Conservation (phyloP, 106 monocot genomes). For the Dactylorhiza incarnata region DNA sequence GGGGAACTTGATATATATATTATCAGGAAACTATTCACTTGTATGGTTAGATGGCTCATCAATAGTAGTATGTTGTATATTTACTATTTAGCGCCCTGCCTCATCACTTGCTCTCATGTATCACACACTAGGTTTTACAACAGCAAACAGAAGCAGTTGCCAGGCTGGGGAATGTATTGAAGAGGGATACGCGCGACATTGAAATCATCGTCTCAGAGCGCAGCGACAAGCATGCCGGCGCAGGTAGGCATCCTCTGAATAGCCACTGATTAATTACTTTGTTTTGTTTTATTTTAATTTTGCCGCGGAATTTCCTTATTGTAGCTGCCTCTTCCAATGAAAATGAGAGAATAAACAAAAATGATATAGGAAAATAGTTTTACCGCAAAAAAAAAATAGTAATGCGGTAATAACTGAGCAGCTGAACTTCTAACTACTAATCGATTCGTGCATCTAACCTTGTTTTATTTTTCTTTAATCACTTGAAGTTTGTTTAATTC, state of each 20-base stretch:
- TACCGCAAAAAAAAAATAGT: background rate
- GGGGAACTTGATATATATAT: no score
- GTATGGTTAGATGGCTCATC: no score
- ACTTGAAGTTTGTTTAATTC: background rate
- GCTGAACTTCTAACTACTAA: background rate
- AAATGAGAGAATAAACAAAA: background rate
- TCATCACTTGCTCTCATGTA: background rate
- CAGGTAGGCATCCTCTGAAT: conserved; percentile 21
- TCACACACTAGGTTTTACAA: conserved; percentile 47
- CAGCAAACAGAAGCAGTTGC: conserved; percentile 87
- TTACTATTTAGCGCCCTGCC: background rate
- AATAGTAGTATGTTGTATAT: no score
- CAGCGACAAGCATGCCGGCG: conserved; percentile 38
- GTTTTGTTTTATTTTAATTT: background rate
- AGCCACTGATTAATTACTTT: conserved; percentile 2
- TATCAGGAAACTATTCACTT: no score
- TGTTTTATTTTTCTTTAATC: background rate
- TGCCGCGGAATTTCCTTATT: background rate
- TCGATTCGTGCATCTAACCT: background rate
- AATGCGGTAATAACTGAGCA: background rate
- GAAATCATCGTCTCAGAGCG: conserved; percentile 81
- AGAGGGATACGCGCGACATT: conserved; percentile 71
- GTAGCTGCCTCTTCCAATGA: background rate
- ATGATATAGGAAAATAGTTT: background rate
- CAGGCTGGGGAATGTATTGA: conserved; percentile 75